Evolutionary conservation across 2,329 filamentous ascomycete genomes (phyloP), one percentile per base, ranked within the genome.

Genomic region (Apiospora marii): DNA sequence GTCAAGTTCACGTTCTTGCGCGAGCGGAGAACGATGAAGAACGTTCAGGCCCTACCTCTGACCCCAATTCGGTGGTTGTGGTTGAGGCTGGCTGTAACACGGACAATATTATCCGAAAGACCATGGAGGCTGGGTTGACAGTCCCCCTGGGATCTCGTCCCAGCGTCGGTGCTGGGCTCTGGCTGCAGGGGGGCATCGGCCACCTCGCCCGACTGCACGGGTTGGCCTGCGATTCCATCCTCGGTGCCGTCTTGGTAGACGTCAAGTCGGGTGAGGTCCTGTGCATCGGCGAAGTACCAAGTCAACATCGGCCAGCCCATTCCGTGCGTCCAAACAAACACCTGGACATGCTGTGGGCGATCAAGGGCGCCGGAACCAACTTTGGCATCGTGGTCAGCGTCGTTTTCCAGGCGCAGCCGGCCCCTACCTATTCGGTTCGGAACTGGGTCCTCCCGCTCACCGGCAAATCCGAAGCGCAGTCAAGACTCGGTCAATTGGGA

Each of bases 101-200:
- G 0, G 87, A 83, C 0, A 86, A 90, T 68, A 87, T 92, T 73
- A 75, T 92, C 74, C 75, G 77, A 27, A 82, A 83, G 70, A 76
- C 87, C 49, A 86, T 87, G 83, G 80, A 72, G 1, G 82, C 74
- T 0, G 87, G 86, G 2, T 0, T 92, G 70, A 88, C 87, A 71
- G 86, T 92, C 2, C 90, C 90, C 0, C 78, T 92, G 3, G 91
- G 90, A 2, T 78, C 88, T 37, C 88, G 90, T 7, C 90, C 90
- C 74, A 92, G 89, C 74, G 89, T 92, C 37, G 90, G 91, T 3
- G 86, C 88, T 0, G 91, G 91, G 0, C 75, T 90, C 19, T 92
- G 89, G 89, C 82, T 92, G 67, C 90, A 92, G 82, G 91, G 91
- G 53, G 90, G 90, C 70, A 90, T 92, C 68, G 90, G 90, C 1